Conservation (phyloP, 2,329 filamentous ascomycete genomes). For the Pseudocercospora macadamiae region DNA sequence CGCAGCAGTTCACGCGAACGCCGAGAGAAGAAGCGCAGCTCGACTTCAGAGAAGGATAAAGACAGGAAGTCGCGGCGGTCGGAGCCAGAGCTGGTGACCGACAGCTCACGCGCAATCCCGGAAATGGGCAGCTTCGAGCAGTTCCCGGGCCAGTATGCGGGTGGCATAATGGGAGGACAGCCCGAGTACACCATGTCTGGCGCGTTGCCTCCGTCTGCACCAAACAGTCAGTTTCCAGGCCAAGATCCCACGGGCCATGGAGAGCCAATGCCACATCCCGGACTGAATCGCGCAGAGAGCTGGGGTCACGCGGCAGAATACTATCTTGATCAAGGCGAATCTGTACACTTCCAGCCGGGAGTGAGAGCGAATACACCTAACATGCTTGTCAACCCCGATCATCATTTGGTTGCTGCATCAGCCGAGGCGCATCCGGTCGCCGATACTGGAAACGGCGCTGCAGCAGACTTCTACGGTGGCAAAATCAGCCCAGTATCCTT, state of each 20-base stretch:
- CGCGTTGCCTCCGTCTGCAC: slow-evolving; percentile 32
- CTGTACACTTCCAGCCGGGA: slow-evolving; percentile 63
- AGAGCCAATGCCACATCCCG: slow-evolving; percentile 34
- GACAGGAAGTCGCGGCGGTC: slow-evolving; percentile 23
- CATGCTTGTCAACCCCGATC: slow-evolving; percentile 57
- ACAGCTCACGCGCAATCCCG: slow-evolving; percentile 31
- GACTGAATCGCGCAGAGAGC: slow-evolving; percentile 37
- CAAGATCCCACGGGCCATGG: slow-evolving; percentile 53
- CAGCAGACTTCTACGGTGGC: slow-evolving; percentile 54
- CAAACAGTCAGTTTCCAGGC: slow-evolving; percentile 58
- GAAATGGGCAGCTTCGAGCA: slow-evolving; percentile 36
- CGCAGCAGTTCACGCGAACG: slow-evolving; percentile 31
- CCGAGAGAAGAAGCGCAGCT: slow-evolving; percentile 22
- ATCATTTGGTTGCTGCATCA: slow-evolving; percentile 61
- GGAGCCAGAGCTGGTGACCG: slow-evolving; percentile 21
- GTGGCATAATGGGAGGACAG: slow-evolving; percentile 22
- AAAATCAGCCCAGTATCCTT: slow-evolving; percentile 23
- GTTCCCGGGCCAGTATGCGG: slow-evolving; percentile 36
- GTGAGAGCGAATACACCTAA: slow-evolving; percentile 56
- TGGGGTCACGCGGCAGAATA: slow-evolving; percentile 63
- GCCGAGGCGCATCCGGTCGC: slow-evolving; percentile 55
- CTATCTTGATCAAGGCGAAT: slow-evolving; percentile 65
- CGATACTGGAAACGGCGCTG: slow-evolving; percentile 64
- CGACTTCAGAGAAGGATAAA: slow-evolving; percentile 24
- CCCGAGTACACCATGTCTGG: slow-evolving; percentile 33